Base-by-base conservation (phyloP, 345 rosid genomes). In the Lenwebbia sp. region DNA sequence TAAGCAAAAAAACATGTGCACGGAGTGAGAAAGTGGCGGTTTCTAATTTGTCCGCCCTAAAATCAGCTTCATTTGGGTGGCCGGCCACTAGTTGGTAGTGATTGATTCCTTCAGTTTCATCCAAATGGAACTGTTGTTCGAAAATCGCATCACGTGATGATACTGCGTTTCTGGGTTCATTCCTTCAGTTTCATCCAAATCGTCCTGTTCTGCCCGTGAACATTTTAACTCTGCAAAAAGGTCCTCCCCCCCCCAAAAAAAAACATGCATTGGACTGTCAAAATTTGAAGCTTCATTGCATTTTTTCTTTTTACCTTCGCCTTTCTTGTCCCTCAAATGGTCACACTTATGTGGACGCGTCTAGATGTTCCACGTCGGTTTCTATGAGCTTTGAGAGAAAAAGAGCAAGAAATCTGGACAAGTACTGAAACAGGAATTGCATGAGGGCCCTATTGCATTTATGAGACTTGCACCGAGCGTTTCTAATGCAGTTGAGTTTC, bases 401-500 rank as follows among this genome's bases (percentile, higher is more conserved):
- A 49, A 47, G 30, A 28, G 85, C 83, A 22, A 60, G 88, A 83
- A 83, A 78, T 7, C 83, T 62, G 55, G 87, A 65, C 85, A 84
- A 85, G 28, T 60, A 56, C 54, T 60, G 13, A 54, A 81, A 4
- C 83, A 85, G 87, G 52, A 85, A 85, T 85, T 90, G 85, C 88
- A 76, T 85, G 92, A 87, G 90, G 90, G 88, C 53, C 89, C 91
- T 87, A 86, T 78, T 65, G 58, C 89, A 90, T 90, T 93, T 91
- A 92, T 90, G 88, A 88, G 81, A 40, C 37, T 54, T 25, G 30
- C 55, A 83, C 76, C 58, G 83, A 47, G 83, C 37, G 84, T 57
- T 85, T 87, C 50, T 82, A n/a, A 82, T 51, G 85, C 87, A 25
- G 88, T 84, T 85, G 90, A 89, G 91, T 90, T 86, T 86, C 83